Conservation (phyloP, 768 basidiomycete genomes). For the Collybia nuda region DNA sequence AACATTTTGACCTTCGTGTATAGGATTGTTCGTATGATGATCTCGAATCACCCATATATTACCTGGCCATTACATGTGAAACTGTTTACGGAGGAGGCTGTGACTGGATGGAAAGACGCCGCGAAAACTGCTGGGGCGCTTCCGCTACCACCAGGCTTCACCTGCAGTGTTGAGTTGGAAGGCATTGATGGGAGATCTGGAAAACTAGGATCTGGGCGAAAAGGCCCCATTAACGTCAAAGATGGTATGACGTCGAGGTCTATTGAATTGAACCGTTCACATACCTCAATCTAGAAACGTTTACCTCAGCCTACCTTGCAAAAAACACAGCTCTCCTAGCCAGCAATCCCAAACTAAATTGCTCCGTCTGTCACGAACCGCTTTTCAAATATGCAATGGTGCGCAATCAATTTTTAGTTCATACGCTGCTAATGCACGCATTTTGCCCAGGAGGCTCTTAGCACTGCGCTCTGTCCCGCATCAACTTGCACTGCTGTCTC, state of each 20-base stretch:
- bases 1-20: constrained; percentile 7
- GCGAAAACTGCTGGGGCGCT: constrained; percentile 12
- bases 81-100: constrained; percentile 66
- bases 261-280: background rate
- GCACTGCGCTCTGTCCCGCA: constrained; percentile 53
- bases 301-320: constrained; percentile 45
- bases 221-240: constrained; percentile 53
- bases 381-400: constrained; percentile 43
- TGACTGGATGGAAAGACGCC: constrained; percentile 49
- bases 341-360: constrained; percentile 30
- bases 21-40: constrained; percentile 64
- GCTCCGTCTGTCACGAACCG: constrained; percentile 46
- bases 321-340: constrained; percentile 47
- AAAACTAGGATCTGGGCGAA: constrained; percentile 49
- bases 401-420: constrained; percentile 16
- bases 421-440: constrained; percentile 1
- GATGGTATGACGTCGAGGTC: constrained; percentile 45
- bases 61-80: constrained; percentile 76
- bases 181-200: constrained; percentile 71
- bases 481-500: constrained; percentile 48
- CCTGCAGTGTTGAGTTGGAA: constrained; percentile 53
- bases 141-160: constrained; percentile 54
- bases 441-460: constrained; percentile 45
- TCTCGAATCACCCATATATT: constrained; percentile 64
- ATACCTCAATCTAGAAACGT: constrained; percentile 33